Evolutionary conservation across 2,329 filamentous ascomycete species (phyloP).

Genomic region (Dactylonectria estremocensis): DNA sequence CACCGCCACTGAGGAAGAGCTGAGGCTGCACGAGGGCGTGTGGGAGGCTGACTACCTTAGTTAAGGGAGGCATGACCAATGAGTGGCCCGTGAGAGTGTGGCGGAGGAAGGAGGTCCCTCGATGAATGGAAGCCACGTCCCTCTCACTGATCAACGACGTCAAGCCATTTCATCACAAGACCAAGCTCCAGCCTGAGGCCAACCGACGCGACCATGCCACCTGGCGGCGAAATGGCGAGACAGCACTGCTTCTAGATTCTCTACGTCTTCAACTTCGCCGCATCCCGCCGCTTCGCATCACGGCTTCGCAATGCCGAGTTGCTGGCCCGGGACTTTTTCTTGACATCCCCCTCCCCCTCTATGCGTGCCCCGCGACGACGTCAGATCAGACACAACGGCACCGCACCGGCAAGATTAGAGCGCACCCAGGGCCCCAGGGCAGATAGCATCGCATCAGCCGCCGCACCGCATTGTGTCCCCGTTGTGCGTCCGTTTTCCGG

Average conservation of each 20-base stretch:
- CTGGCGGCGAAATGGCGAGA: slow-evolving; percentile 9
- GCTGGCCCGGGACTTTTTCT: not conserved
- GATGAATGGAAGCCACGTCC: slow-evolving; percentile 17
- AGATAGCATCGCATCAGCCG: slow-evolving; percentile 18
- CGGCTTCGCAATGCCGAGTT: not conserved
- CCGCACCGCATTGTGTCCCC: slow-evolving; percentile 6
- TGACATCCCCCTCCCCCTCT: not conserved
- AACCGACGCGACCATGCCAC: slow-evolving; percentile 14
- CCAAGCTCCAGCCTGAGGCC: slow-evolving; percentile 15
- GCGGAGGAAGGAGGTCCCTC: too few species aligned
- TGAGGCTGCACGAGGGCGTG: slow-evolving; percentile 8
- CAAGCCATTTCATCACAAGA: slow-evolving; percentile 23
- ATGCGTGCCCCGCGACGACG: not conserved
- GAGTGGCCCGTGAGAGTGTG: slow-evolving; percentile 6
- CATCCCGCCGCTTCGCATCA: not conserved
- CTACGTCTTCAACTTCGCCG: slow-evolving; percentile 8
- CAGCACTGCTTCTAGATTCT: not conserved
- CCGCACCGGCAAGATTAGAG: not conserved
- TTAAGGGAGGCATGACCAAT: not conserved
- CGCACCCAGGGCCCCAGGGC: not conserved
- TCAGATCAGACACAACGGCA: slow-evolving; percentile 1
- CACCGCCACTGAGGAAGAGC: slow-evolving; percentile 25
- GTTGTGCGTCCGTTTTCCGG: slow-evolving; percentile 14
- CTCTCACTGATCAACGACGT: slow-evolving; percentile 7
- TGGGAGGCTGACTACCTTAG: not conserved